Base-by-base conservation (phyloP, 1,284 basidiomycete genomes). In the Taiwanofungus camphoratus region DNA sequence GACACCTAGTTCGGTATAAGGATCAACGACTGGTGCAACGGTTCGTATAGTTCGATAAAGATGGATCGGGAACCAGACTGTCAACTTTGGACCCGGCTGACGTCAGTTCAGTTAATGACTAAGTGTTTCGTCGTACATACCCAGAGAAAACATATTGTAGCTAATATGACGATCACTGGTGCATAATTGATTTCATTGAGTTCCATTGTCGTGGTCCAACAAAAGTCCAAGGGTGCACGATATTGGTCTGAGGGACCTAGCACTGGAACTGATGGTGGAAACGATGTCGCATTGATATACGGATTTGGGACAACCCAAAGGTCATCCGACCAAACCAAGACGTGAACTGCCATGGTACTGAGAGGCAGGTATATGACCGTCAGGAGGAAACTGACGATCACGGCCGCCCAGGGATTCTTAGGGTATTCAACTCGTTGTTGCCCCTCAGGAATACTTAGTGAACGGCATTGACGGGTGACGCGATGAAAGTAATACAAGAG, bases 191-290 rank as follows among this genome's bases (percentile, higher is more conserved):
- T 68, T 55, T 82, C 70, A 50, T 86, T 78, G 36, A 70, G 70
- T 46, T 75, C 73, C 83, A 86, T 81, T 2, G 83, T 83, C 0
- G 82, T 82, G 2, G 80, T 82, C 67, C 79, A 91, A 61, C 87
- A 90, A 55, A 90, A 88, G 60, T 89, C 82, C 42, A 84, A 58
- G 2, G 84, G 74, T 40, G 78, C 76, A 39, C 77, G 70, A 58
- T 66, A 82, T 59, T 77, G 67, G 49, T 70, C 68, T 0, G 71
- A 23, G n/a, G 79, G 72, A 7, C 81, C 81, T 18, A 82, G 60
- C 4, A 76, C 69, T 4, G 70, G 52, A 1, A 78, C 49, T 2
- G 55, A 49, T 1, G 78, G 76, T 2, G 74, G 74, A 18, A 62
- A 63, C n/a, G 69, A 57, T 1, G 78, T 79, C 2, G 74, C 67